Evolutionary conservation across 2,329 filamentous ascomycete species (phyloP).

Genomic region (Dryadomyces quercus-mongolicae): DNA sequence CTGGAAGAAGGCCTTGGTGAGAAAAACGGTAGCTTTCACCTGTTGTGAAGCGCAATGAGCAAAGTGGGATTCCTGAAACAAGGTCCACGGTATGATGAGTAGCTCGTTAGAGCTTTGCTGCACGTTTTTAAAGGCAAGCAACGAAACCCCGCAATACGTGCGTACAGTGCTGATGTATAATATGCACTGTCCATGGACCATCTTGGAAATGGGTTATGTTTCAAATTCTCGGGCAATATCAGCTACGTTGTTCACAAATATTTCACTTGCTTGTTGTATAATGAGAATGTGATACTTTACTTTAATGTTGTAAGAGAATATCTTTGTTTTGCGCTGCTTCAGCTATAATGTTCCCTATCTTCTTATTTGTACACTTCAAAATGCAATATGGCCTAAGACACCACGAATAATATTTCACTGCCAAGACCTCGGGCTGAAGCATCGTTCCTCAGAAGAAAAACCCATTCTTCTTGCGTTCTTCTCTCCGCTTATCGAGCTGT

Average conservation of each 20-base stretch:
- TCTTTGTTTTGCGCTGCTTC: no score
- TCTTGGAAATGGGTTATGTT: no score
- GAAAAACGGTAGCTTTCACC: neutral
- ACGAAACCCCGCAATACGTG: neutral
- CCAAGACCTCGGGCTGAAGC: neutral
- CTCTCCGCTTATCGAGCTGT: slow-evolving; percentile 12
- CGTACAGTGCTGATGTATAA: neutral
- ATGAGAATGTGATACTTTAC: no score
- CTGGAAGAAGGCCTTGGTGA: neutral
- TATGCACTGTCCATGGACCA: neutral
- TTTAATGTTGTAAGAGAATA: no score
- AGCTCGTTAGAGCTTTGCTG: neutral
- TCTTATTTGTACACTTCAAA: neutral
- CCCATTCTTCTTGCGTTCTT: slow-evolving; percentile 5
- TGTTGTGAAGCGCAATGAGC: neutral
- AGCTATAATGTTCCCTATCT: no score
- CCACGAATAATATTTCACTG: neutral
- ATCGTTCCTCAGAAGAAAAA: neutral
- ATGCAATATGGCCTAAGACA: neutral
- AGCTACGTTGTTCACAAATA: no score
- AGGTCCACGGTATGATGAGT: neutral
- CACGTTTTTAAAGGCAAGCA: neutral
- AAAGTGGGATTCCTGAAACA: neutral
- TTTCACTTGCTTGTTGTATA: no score
- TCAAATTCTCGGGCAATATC: no score